Evolutionary conservation across 2,329 filamentous ascomycete genomes (phyloP).

Genomic region (Blastomyces gilchristii): DNA sequence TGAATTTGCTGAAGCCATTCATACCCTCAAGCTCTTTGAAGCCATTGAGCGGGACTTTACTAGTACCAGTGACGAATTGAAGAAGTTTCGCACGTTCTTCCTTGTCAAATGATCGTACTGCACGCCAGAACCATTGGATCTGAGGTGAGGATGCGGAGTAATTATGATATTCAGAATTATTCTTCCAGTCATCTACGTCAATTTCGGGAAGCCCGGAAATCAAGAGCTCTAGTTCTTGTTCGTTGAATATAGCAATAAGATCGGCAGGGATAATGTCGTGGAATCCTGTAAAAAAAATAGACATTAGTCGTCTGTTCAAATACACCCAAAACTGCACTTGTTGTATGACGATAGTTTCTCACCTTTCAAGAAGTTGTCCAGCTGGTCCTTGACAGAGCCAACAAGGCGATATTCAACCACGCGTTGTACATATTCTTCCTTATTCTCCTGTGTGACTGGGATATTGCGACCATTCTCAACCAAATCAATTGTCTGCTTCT

Average conservation of each 20-base stretch:
- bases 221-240: slow-evolving; percentile 90
- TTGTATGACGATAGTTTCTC: slow-evolving; percentile 23
- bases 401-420: slow-evolving; percentile 91
- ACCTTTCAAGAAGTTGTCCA: slow-evolving; percentile 84
- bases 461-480: slow-evolving; percentile 82
- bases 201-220: slow-evolving; percentile 97
- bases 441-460: slow-evolving; percentile 92
- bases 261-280: slow-evolving; percentile 96
- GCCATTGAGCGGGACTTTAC: slow-evolving; percentile 94
- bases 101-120: slow-evolving; percentile 93
- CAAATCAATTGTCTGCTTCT: slow-evolving; percentile 76
- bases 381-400: slow-evolving; percentile 84
- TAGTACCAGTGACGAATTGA: slow-evolving; percentile 96
- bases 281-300: slow-evolving; percentile 52
- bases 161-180: slow-evolving; percentile 97
- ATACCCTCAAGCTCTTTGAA: slow-evolving; percentile 99
- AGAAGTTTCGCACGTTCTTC: slow-evolving; percentile 95
- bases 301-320: slow-evolving; percentile 23
- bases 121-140: slow-evolving; percentile 99
- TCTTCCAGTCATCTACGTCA: slow-evolving; percentile 98
- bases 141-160: slow-evolving; percentile 90
- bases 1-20: slow-evolving; percentile 97
- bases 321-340: neutral
- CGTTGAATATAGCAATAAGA: slow-evolving; percentile 93
- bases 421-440: slow-evolving; percentile 90